Percentiles rank a stretch among this genome's conserved stretches.
These are phyloP conservation scores for Helicostylum pulchrum DNA, from an alignment of 192 early-diverging fungal genomes.

Conservation along the genomic window DNA sequence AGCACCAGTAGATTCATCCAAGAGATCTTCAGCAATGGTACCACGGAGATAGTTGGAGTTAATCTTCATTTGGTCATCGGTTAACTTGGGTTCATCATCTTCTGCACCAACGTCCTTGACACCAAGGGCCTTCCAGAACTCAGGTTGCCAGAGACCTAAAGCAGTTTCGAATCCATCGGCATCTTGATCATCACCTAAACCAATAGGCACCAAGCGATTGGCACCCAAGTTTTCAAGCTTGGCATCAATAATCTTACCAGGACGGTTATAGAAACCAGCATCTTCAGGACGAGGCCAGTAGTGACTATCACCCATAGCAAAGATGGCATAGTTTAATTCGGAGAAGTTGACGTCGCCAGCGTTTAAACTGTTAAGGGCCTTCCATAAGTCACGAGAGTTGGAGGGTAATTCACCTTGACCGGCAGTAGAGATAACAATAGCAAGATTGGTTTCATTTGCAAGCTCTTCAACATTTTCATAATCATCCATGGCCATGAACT, in stretches of 20 bases:
- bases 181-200: constrained; percentile 91
- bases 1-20: constrained; percentile 79
- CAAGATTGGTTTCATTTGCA: constrained; percentile 71
- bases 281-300: constrained; percentile 96
- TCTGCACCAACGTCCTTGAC: constrained; percentile 63
- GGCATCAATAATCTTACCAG: constrained; percentile 82
- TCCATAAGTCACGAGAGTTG: constrained; percentile 88
- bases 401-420: constrained; percentile 97
- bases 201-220: constrained; percentile 56
- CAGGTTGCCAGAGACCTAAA: constrained; percentile 71
- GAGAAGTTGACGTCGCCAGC: constrained; percentile 56
- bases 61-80: constrained; percentile 92
- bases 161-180: constrained; percentile 88
- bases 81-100: constrained; percentile 62
- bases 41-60: constrained; percentile 91
- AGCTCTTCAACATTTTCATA: constrained; percentile 75
- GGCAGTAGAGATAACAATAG: constrained; percentile 80
- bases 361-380: constrained; percentile 61
- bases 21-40: constrained; percentile 82
- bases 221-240: constrained; percentile 77
- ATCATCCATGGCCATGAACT: constrained; percentile 80
- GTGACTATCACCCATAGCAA: constrained; percentile 90
- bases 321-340: constrained; percentile 74
- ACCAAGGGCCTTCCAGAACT: constrained; percentile 83
- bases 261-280: constrained; percentile 88